Conservation (phyloP, 768 basidiomycete species). For the Infundibulicybe gibba region DNA sequence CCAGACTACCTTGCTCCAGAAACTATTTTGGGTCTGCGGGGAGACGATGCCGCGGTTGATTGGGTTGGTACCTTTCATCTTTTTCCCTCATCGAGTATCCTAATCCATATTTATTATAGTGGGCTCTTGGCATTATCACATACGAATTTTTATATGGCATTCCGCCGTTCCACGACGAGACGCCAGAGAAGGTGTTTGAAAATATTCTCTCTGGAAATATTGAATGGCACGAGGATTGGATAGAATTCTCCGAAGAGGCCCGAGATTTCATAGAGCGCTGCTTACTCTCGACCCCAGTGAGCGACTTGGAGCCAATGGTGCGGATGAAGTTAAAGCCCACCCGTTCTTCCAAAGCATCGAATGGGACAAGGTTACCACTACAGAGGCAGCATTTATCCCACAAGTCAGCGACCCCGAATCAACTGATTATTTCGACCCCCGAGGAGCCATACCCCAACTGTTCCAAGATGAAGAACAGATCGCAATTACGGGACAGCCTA, state of each 20-base stretch:
- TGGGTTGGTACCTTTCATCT: constrained; percentile 62
- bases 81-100: background rate
- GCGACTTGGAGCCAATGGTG: constrained; percentile 83
- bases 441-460: constrained; percentile 85
- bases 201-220: constrained; percentile 94
- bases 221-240: constrained; percentile 94
- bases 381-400: constrained; percentile 93
- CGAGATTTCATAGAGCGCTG: constrained; percentile 86
- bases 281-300: constrained; percentile 75
- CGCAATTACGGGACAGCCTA: constrained; percentile 46
- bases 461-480: constrained; percentile 88
- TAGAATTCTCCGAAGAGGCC: constrained; percentile 82
- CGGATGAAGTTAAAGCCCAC: constrained; percentile 90
- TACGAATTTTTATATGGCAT: constrained; percentile 98
- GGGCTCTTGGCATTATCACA: constrained; percentile 97
- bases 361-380: constrained; percentile 87
- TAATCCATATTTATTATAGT: constrained; percentile 45
- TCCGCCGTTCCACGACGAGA: constrained; percentile 97
- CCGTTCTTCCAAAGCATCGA: constrained; percentile 89
- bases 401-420: constrained; percentile 94
- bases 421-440: constrained; percentile 99
- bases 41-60: constrained; percentile 94
- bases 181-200: constrained; percentile 96
- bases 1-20: constrained; percentile 97
- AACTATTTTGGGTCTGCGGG: constrained; percentile 91